These are phyloP conservation scores for Fibroporia radiculosa DNA, from an alignment of 768 basidiomycete genomes.

Conservation along the genomic window DNA sequence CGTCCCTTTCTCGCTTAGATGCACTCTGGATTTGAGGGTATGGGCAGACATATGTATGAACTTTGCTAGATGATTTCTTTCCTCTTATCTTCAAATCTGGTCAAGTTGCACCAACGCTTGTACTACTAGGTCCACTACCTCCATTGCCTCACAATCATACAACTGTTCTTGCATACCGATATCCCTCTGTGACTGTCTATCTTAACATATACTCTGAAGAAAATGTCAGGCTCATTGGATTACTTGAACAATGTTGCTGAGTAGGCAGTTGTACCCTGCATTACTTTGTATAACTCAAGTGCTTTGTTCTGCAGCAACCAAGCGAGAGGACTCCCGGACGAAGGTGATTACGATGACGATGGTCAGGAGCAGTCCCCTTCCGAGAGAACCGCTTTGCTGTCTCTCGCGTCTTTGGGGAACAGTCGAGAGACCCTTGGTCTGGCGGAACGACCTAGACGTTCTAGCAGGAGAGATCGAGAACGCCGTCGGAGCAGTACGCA, in stretches of 20 bases:
- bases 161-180: no score
- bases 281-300: background rate
- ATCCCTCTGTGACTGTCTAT: no score
- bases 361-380: slow-evolving; percentile 2
- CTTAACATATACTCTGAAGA: background rate
- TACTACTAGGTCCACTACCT: no score
- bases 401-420: background rate
- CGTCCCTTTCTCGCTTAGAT: no score
- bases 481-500: slow-evolving; percentile 13
- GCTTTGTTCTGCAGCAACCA: background rate
- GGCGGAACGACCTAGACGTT: slow-evolving; percentile 1
- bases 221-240: background rate
- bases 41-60: no score
- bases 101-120: no score
- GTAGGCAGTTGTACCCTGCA: background rate
- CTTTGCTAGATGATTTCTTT: no score
- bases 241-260: background rate
- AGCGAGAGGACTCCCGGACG: background rate
- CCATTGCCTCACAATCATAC: no score
- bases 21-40: no score
- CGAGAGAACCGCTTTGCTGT: slow-evolving; percentile 1
- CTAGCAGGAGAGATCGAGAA: slow-evolving; percentile 10
- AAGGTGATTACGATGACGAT: background rate
- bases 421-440: slow-evolving; percentile 1
- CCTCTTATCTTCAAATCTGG: no score